These are phyloP conservation scores for Epichloe sibirici DNA, from an alignment of 2,329 filamentous ascomycete genomes.

Conservation along the genomic window DNA sequence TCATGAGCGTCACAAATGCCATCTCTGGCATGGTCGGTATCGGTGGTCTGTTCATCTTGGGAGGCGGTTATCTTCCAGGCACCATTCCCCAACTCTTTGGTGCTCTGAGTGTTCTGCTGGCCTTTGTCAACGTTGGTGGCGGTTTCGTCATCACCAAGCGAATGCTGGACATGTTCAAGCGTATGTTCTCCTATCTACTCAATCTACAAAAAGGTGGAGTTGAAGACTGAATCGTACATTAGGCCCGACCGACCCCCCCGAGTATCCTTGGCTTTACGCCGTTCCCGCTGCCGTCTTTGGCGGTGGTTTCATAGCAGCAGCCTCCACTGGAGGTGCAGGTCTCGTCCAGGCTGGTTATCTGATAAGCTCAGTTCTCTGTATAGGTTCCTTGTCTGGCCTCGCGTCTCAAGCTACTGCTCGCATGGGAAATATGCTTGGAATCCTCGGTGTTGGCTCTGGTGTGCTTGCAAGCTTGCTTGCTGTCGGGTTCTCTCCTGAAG, in stretches of 20 bases:
- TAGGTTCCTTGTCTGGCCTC: slow-evolving; percentile 69
- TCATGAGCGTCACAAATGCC: slow-evolving; percentile 90
- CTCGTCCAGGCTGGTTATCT: slow-evolving; percentile 82
- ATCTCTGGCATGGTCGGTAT: slow-evolving; percentile 88
- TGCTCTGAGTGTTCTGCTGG: slow-evolving; percentile 67
- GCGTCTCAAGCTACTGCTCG: slow-evolving; percentile 74
- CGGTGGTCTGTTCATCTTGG: slow-evolving; percentile 79
- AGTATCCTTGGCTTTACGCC: slow-evolving; percentile 80
- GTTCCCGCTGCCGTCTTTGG: slow-evolving; percentile 67
- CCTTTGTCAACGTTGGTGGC: slow-evolving; percentile 79
- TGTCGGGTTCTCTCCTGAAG: slow-evolving; percentile 67
- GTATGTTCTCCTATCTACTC: slow-evolving; percentile 24
- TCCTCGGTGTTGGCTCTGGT: slow-evolving; percentile 72
- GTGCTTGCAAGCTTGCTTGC: slow-evolving; percentile 73
- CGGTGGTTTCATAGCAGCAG: slow-evolving; percentile 69
- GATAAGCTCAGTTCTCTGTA: slow-evolving; percentile 73
- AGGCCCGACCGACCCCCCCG: slow-evolving; percentile 71
- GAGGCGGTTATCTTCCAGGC: slow-evolving; percentile 64
- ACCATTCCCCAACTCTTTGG: slow-evolving; percentile 72
- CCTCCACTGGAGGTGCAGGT: slow-evolving; percentile 69
- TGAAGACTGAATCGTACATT: slow-evolving; percentile 6
- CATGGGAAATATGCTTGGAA: slow-evolving; percentile 75
- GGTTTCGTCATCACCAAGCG: slow-evolving; percentile 87
- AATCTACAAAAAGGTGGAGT: not conserved
- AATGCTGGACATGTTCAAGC: slow-evolving; percentile 87